Conservation (phyloP, 2,329 filamentous ascomycete genomes). For the Monosporascus sp. region DNA sequence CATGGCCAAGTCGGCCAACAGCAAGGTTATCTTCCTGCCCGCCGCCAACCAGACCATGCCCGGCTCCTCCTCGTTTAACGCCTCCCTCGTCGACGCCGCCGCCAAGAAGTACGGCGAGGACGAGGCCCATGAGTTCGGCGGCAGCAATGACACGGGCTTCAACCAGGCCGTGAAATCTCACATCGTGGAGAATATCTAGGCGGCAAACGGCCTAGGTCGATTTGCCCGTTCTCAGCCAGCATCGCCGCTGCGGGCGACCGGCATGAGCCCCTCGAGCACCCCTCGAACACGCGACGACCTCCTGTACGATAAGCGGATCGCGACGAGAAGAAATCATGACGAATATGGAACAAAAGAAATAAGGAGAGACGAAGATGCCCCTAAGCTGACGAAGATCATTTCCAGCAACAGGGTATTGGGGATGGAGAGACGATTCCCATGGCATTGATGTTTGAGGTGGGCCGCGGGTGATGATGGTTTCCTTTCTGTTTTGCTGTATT, state of each 20-base stretch:
- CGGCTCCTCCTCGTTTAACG: slow-evolving; percentile 32
- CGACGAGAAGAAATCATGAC: neutral
- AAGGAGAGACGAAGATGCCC: neutral
- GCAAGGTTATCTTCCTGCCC: slow-evolving; percentile 81
- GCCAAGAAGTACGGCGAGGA: slow-evolving; percentile 31
- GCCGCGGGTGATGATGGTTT: neutral
- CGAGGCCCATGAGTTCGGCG: slow-evolving; percentile 45
- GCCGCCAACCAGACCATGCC: slow-evolving; percentile 57
- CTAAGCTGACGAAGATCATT: no score
- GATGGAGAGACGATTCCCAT: no score
- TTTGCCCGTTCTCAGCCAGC: no score
- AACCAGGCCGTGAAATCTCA: slow-evolving; percentile 76
- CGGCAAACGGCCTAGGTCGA: neutral
- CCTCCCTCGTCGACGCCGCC: slow-evolving; percentile 33
- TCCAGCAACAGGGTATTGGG: neutral
- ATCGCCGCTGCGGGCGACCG: neutral
- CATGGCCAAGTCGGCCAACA: slow-evolving; percentile 91
- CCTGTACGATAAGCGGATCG: neutral
- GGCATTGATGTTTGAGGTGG: no score
- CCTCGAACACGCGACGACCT: neutral
- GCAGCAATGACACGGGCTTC: slow-evolving; percentile 53
- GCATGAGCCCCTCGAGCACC: neutral
- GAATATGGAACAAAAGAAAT: neutral
- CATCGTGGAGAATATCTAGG: slow-evolving; percentile 80
- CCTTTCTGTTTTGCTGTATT: slow-evolving; percentile 6